These are phyloP conservation scores for Geosmithia flava DNA, from an alignment of 2,329 filamentous ascomycete genomes.

Conservation along the genomic window DNA sequence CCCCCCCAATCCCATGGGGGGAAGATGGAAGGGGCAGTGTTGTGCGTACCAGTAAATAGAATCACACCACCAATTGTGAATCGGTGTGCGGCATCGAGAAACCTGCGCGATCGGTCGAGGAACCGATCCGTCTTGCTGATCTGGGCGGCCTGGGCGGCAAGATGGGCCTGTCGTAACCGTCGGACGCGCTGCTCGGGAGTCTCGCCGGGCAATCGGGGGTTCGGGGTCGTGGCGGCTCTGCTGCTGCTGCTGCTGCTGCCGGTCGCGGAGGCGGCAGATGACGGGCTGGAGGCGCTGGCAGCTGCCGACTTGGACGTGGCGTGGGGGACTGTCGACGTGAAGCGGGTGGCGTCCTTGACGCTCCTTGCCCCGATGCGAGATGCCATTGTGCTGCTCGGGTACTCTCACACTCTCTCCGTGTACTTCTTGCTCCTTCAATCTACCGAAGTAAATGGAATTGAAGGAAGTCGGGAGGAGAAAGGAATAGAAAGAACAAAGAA, in stretches of 20 bases:
- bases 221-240: slow-evolving; percentile 9
- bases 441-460: too few relatives aligned
- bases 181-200: slow-evolving; percentile 59
- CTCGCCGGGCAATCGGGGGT: slow-evolving; percentile 29
- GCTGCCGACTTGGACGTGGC: slow-evolving; percentile 48
- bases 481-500: background rate
- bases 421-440: background rate
- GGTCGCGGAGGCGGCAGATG: slow-evolving; percentile 9
- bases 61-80: slow-evolving; percentile 42
- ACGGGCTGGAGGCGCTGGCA: slow-evolving; percentile 19
- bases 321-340: slow-evolving; percentile 41
- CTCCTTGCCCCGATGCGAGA: slow-evolving; percentile 45
- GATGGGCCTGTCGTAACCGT: slow-evolving; percentile 53
- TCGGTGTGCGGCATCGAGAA: slow-evolving; percentile 44
- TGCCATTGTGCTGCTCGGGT: slow-evolving; percentile 17
- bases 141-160: slow-evolving; percentile 49
- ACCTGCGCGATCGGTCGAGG: slow-evolving; percentile 31
- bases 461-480: too few relatives aligned
- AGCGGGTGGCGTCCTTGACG: slow-evolving; percentile 70
- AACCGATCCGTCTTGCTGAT: slow-evolving; percentile 39
- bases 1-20: too few relatives aligned
- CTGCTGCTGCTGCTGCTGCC: slow-evolving; percentile 12
- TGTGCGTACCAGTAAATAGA: slow-evolving; percentile 46
- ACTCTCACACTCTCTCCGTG: background rate
- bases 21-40: too few relatives aligned